A percentile compares a stretch with the other conserved stretches of the same genome.
Conservation (phyloP, 768 basidiomycete genomes). For the Crepidotus variabilis region DNA sequence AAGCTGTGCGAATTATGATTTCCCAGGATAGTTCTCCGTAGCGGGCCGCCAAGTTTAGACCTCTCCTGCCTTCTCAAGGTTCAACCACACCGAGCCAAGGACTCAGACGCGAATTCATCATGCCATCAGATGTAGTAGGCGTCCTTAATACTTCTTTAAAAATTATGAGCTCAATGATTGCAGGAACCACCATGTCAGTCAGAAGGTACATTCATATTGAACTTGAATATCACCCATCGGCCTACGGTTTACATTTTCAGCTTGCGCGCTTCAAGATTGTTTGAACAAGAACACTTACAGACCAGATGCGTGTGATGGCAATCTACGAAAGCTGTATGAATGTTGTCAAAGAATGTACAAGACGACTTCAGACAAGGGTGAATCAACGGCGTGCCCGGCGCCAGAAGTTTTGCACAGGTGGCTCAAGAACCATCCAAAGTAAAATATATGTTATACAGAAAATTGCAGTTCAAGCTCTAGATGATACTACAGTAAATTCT, state of each 20-base stretch:
- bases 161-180: slow-evolving; percentile 20
- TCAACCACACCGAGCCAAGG: too few relatives aligned
- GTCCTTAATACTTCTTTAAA: not conserved
- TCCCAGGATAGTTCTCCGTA: too few relatives aligned
- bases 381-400: slow-evolving; percentile 63
- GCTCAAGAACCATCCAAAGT: slow-evolving; percentile 48
- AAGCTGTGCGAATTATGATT: too few relatives aligned
- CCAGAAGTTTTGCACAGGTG: slow-evolving; percentile 50
- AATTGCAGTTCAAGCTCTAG: not conserved
- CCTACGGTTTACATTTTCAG: slow-evolving; percentile 26
- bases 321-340: slow-evolving; percentile 50
- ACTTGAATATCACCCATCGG: not conserved
- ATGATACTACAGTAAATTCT: not conserved
- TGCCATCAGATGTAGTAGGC: not conserved
- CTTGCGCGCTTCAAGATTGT: slow-evolving; percentile 62
- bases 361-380: slow-evolving; percentile 28
- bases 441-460: not conserved
- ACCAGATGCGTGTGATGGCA: slow-evolving; percentile 57
- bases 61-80: too few relatives aligned
- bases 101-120: not conserved
- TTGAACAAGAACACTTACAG: slow-evolving; percentile 59
- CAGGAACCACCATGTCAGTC: slow-evolving; percentile 20
- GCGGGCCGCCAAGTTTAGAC: too few relatives aligned
- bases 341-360: slow-evolving; percentile 64
- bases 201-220: slow-evolving; percentile 18